Conservation (phyloP, 129 eudicot species). For the Flaveria ramosissima region DNA sequence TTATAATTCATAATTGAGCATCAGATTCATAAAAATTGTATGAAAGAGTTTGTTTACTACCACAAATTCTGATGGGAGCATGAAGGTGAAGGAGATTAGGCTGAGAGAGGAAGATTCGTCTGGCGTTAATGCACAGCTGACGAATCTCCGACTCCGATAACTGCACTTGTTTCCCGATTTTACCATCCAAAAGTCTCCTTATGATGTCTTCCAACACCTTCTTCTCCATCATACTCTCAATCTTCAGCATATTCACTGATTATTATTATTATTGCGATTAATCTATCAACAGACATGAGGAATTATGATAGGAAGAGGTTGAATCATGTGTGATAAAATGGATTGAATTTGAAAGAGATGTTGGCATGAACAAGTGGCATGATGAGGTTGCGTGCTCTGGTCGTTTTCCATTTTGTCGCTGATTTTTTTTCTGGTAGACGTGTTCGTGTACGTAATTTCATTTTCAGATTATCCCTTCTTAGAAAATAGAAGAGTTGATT, state of each 20-base stretch:
- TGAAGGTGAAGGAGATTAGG: slow-evolving; percentile 62
- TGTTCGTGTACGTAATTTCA: too few species aligned
- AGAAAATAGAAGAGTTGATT: too few species aligned
- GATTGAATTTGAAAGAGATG: slow-evolving; percentile 12
- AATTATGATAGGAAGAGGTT: neutral
- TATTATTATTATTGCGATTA: neutral
- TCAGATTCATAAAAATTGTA: neutral
- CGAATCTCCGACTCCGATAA: slow-evolving; percentile 81
- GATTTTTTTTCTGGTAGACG: too few species aligned
- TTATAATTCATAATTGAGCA: neutral
- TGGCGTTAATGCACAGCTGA: slow-evolving; percentile 68
- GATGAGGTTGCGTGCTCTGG: too few species aligned
- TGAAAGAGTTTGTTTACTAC: slow-evolving; percentile 24
- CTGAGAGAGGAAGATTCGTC: slow-evolving; percentile 72
- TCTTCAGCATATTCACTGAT: slow-evolving; percentile 22
- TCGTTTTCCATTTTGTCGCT: too few species aligned
- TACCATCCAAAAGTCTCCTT: slow-evolving; percentile 68
- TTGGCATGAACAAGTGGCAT: too few species aligned
- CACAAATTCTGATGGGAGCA: slow-evolving; percentile 83
- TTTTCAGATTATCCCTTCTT: too few species aligned
- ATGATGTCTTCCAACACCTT: slow-evolving; percentile 74
- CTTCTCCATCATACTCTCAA: slow-evolving; percentile 73
- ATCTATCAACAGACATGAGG: neutral
- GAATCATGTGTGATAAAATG: neutral
- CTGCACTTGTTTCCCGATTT: slow-evolving; percentile 76